Evolutionary conservation across 805 yeast species (phyloP).

Genomic region (Scheffersomyces coipomensis): DNA sequence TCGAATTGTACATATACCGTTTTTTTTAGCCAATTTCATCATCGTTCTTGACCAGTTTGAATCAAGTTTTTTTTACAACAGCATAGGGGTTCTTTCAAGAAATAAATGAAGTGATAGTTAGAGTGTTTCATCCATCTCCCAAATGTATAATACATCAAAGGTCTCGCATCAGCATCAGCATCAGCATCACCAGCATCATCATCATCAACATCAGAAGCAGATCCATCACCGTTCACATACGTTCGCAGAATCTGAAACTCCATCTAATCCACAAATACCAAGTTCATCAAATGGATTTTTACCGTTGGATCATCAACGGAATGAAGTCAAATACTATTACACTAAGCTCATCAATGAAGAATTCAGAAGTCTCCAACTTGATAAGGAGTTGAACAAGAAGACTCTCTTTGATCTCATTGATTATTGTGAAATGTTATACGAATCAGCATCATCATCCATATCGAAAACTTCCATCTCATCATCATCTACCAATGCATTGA

Average conservation of each 20-base stretch:
- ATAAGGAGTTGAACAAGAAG: conserved; percentile 22
- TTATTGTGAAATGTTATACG: conserved; percentile 37
- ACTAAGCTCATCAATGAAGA: conserved; percentile 28
- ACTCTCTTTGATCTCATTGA: conserved; percentile 43
- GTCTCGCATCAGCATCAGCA: background rate
- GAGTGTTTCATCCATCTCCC: no score
- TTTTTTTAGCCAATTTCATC: no score
- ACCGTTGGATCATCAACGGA: no score
- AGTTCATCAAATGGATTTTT: no score
- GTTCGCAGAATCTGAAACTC: no score
- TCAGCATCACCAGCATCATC: background rate
- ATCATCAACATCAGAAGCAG: background rate
- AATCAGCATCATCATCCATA: conserved; percentile 11
- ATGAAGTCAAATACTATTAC: conserved; percentile 18
- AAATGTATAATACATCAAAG: background rate
- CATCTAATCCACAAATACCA: no score
- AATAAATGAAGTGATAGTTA: no score
- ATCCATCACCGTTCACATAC: no score
- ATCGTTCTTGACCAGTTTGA: no score
- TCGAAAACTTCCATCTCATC: background rate
- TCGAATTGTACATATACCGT: no score
- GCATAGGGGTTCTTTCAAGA: no score
- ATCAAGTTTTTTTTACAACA: no score
- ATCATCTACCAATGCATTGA: conserved; percentile 12
- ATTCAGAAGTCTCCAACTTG: conserved; percentile 37